Base-by-base conservation (phyloP, 2,329 filamentous ascomycete species). In the Apiospora kogelbergensis region DNA sequence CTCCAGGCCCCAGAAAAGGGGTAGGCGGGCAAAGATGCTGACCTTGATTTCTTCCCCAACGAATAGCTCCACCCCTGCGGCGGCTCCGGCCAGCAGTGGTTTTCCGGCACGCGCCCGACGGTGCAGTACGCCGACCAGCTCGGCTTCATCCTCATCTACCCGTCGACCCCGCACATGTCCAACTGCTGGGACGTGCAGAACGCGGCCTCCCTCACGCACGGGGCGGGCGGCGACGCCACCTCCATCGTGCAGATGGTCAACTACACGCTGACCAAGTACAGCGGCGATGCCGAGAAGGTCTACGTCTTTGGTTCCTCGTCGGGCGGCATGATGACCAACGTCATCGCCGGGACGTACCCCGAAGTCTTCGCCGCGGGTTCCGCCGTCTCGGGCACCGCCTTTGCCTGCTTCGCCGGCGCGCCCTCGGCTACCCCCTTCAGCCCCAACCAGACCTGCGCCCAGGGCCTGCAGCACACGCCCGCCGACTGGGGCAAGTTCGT, bases 401-500 rank as follows among this genome's bases (percentile, higher is more conserved):
- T 68, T 40, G 71, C 68, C 7, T 74, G 73, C 68, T 73, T 72
- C 57, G 68, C 67, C 26, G 72, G 72, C 17, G 68, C 70, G 3
- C n/a, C 68, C 30, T 37, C 44, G 6, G 68, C 72, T 63, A 74
- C 71, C 11, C 71, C 73, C 15, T 71, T 72, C 69, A 48, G 64
- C n/a, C 60, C 57, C 30, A 73, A 73, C 65, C 69, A 73, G 68
- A 72, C 71, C 2, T 73, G 73, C 57, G 72, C 72, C 20, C 71
- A 68, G 57, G 72, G 70, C 5, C 53, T 72, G 22, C 53, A 65
- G 26, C 71, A 74, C 44, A 73, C 71, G 0, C 63, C 71, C 4
- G 65, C 68, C 22, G 30, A 80, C 53, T 81, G 80, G 80, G 79
- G 72, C 7, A 69, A 72, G 1, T 73, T 76, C 30, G 80, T 76